Evolutionary conservation across 2,329 filamentous ascomycete species (phyloP), one percentile per base, ranked within the genome.

Genomic region (Xylariaceae sp.): DNA sequence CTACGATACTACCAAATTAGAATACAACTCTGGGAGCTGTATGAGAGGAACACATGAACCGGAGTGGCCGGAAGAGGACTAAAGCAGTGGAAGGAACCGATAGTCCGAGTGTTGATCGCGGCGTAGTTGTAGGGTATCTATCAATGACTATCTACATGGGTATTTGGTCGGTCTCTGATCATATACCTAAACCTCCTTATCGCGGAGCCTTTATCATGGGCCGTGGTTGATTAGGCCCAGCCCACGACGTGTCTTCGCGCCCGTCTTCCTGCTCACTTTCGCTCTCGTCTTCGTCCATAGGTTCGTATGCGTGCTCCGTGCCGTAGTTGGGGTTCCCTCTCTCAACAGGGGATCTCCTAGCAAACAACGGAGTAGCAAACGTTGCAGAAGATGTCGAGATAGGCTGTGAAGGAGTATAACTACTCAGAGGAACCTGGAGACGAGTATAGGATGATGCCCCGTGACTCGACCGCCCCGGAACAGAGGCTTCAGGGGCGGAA

Each of bases 11-110:
- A 70, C 66, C 3, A 62, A 59, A 33, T 40, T 70, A 8, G 50
- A 39, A n/a, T 70, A 70, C 20, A 53, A 67, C 21, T 57, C 43
- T 1, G 67, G 67, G n/a, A 70, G 66, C 35, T 69, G 67, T 27
- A 59, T 67, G 57, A 60, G 65, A 48, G 67, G 67, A 2, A 61
- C 55, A 7, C 58, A 68, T 37, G 50, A 58, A 21, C 51, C 64
- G 7, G 64, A 63, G 43, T 69, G 67, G 67, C 64, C 64, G 11
- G 32, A 35, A 1, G 36, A 63, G 37, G 29, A 45, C 23, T 43
- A 43, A 18, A 29, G 16, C 8, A 29, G 15, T 3, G 11, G 30
- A 36, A 40, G 24, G 16, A n/a, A n/a, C n/a, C n/a, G n/a, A n/a
- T n/a, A n/a, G n/a, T n/a, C n/a, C n/a, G n/a, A n/a, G n/a, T 30